These are phyloP conservation scores for Coprinopsis marcescibilis DNA, from an alignment of 768 basidiomycete species.

Conservation along the genomic window DNA sequence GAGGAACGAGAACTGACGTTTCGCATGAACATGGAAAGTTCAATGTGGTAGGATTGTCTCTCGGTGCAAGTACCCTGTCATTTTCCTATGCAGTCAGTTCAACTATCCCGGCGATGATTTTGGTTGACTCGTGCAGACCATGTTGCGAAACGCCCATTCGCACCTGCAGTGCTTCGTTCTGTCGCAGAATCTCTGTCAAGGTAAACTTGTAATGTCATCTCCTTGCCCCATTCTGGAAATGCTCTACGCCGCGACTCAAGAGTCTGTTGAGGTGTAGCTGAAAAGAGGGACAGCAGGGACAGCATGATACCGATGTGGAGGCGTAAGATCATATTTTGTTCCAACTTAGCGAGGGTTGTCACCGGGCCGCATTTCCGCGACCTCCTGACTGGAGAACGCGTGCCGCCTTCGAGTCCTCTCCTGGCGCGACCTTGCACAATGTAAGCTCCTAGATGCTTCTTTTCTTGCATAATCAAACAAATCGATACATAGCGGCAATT, in stretches of 20 bases:
- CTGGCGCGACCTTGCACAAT: too few relatives aligned
- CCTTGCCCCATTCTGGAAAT: constrained; percentile 36
- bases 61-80: constrained; percentile 52
- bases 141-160: constrained; percentile 39
- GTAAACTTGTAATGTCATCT: constrained; percentile 40
- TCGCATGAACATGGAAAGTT: constrained; percentile 58
- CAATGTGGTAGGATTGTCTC: constrained; percentile 42
- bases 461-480: too few relatives aligned
- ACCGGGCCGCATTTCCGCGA: too few relatives aligned
- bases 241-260: constrained; percentile 30
- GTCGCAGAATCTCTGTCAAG: constrained; percentile 33
- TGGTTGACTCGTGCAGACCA: constrained; percentile 32
- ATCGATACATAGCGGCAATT: too few relatives aligned
- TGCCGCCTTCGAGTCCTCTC: too few relatives aligned
- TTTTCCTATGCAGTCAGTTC: background rate
- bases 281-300: constrained; percentile 13
- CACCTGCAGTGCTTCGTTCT: constrained; percentile 37
- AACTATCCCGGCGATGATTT: background rate
- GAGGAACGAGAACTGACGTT: constrained; percentile 38
- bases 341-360: too few relatives aligned
- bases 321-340: background rate
- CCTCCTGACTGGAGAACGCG: too few relatives aligned
- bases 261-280: constrained; percentile 42
- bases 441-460: too few relatives aligned
- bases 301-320: background rate